These are phyloP conservation scores for Symmetrospora coprosmae DNA, from an alignment of 768 basidiomycete species.

Conservation along the genomic window DNA sequence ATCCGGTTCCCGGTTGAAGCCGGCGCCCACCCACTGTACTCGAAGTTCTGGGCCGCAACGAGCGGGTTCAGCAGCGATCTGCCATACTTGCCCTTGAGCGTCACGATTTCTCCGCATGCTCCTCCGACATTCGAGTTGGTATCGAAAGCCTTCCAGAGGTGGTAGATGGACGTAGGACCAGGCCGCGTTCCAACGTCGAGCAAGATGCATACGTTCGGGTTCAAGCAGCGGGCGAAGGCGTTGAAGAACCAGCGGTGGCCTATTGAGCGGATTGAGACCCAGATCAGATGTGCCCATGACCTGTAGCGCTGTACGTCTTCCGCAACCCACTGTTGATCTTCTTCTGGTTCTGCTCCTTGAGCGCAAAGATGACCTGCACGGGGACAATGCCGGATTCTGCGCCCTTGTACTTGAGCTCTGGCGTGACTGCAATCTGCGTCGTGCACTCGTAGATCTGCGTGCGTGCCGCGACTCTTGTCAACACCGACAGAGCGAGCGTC, in stretches of 20 bases:
- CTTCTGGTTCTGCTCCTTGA: conserved; percentile 86
- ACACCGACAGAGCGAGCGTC: neutral
- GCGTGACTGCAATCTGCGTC: conserved; percentile 71
- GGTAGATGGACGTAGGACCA: conserved; percentile 72
- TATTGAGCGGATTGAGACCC: neutral
- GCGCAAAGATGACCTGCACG: conserved; percentile 76
- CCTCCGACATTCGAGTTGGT: conserved; percentile 70
- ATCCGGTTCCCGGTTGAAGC: neutral
- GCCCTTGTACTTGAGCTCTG: conserved; percentile 65
- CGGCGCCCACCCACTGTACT: conserved; percentile 63
- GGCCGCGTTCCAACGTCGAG: conserved; percentile 90
- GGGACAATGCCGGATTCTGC: conserved; percentile 68
- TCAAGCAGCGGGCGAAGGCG: conserved; percentile 42
- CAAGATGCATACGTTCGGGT: conserved; percentile 44
- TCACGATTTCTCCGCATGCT: conserved; percentile 58
- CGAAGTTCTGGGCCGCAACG: conserved; percentile 80
- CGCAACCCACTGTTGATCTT: conserved; percentile 78
- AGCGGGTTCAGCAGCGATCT: conserved; percentile 55
- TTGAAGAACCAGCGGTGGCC: conserved; percentile 95
- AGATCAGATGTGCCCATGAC: no score
- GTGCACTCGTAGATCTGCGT: conserved; percentile 44
- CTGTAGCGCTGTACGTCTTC: neutral
- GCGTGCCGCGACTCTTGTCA: conserved; percentile 23
- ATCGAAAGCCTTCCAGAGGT: conserved; percentile 36
- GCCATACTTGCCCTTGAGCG: conserved; percentile 54